Conservation (phyloP, 1,284 basidiomycete species). For the Ustilago cynodontis region DNA sequence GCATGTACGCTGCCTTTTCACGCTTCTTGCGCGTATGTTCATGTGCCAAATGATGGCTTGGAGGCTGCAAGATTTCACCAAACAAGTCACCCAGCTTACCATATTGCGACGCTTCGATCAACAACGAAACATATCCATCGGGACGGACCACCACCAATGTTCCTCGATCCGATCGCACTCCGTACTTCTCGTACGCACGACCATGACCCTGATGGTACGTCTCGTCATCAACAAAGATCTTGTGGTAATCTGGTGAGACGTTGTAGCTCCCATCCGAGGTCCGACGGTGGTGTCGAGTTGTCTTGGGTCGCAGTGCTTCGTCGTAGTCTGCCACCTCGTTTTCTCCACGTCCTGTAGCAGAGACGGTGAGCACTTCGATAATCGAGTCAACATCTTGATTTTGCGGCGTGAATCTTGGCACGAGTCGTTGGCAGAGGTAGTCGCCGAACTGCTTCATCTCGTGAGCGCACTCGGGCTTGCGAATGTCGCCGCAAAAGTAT, state of each 20-base stretch:
- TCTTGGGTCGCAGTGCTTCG: constrained; percentile 19
- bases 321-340: constrained; percentile 25
- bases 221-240: constrained; percentile 42
- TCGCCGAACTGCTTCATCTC: constrained; percentile 30
- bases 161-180: constrained; percentile 19
- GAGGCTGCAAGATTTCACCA: constrained; percentile 17
- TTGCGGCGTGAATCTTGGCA: constrained; percentile 22
- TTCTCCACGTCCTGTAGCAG: constrained; percentile 22
- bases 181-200: constrained; percentile 35
- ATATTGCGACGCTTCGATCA: constrained; percentile 17
- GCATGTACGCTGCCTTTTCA: constrained; percentile 20
- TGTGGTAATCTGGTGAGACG: constrained; percentile 35
- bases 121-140: constrained; percentile 40
- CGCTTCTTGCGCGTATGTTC: constrained; percentile 35
- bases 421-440: constrained; percentile 14
- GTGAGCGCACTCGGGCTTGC: constrained; percentile 6
- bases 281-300: constrained; percentile 23
- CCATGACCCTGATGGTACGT: constrained; percentile 43
- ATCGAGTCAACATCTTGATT: constrained; percentile 37
- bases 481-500: constrained; percentile 43
- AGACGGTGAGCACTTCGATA: constrained; percentile 43
- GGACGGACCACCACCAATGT: constrained; percentile 40
- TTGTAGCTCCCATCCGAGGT: constrained; percentile 31
- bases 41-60: constrained; percentile 16
- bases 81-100: constrained; percentile 27